These are phyloP conservation scores for Pseudocercospora fuligena DNA, from an alignment of 2,329 filamentous ascomycete genomes.

Conservation along the genomic window DNA sequence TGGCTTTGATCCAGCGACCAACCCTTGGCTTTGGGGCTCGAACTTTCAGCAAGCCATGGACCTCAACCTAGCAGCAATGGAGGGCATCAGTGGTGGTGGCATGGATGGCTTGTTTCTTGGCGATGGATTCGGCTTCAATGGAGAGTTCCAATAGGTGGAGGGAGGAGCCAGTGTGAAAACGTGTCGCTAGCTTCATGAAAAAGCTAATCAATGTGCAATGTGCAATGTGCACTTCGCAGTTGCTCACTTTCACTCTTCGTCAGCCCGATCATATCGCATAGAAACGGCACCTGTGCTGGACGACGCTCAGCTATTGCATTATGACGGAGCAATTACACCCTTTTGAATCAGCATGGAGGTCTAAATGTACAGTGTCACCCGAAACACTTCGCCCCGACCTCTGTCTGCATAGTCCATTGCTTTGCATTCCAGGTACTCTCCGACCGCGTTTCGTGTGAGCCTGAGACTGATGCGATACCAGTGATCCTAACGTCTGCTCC, in stretches of 20 bases:
- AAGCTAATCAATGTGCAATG: neutral
- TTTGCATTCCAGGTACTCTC: no score
- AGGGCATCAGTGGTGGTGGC: constrained; percentile 37
- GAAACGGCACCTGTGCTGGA: neutral
- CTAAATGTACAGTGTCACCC: no score
- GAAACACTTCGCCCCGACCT: no score
- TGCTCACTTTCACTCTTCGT: neutral
- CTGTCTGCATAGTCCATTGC: no score
- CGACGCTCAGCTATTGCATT: neutral
- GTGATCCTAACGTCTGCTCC: no score
- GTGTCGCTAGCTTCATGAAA: neutral
- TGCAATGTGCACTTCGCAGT: neutral
- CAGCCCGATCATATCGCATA: no score
- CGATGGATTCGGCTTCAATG: constrained; percentile 33
- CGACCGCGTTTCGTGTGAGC: no score
- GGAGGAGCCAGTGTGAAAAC: neutral
- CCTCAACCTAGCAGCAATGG: constrained; percentile 40
- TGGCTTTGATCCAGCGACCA: constrained; percentile 23
- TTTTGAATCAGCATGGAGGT: no score
- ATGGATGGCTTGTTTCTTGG: constrained; percentile 41
- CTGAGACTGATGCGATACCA: no score
- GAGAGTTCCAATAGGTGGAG: constrained; percentile 12
- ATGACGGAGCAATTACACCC: neutral
- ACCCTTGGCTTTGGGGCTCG: constrained; percentile 39
- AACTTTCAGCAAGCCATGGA: constrained; percentile 45